Percentiles rank a stretch among this genome's conserved stretches.
These are phyloP conservation scores for Mytilinidion resinicola DNA, from an alignment of 495 filamentous ascomycete species.

Conservation along the genomic window DNA sequence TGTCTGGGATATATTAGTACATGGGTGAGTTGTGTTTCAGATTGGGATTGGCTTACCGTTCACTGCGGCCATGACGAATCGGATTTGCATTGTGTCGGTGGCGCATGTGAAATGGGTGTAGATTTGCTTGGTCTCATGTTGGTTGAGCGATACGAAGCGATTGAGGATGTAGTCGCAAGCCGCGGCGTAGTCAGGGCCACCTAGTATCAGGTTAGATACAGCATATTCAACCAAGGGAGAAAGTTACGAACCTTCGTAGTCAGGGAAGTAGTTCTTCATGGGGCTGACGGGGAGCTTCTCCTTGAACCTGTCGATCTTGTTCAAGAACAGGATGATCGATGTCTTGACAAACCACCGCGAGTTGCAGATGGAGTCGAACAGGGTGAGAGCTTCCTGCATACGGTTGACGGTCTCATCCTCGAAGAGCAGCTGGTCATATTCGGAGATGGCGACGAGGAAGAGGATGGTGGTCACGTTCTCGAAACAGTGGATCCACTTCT, in stretches of 20 bases:
- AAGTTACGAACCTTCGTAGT: slow-evolving; percentile 53
- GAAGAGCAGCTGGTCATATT: slow-evolving; percentile 93
- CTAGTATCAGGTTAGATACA: slow-evolving; percentile 28
- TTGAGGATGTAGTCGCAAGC: slow-evolving; percentile 97
- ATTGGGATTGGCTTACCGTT: slow-evolving; percentile 63
- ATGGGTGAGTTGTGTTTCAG: neutral
- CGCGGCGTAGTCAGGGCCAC: slow-evolving; percentile 82
- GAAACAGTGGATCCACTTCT: slow-evolving; percentile 99
- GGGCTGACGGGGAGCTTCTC: slow-evolving; percentile 73
- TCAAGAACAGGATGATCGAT: slow-evolving; percentile 93
- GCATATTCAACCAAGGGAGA: neutral
- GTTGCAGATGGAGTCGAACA: slow-evolving; percentile 96
- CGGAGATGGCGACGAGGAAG: slow-evolving; percentile 92
- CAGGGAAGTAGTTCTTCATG: slow-evolving; percentile 86
- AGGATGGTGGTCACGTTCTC: slow-evolving; percentile 91
- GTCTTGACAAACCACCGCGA: slow-evolving; percentile 97
- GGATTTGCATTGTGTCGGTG: slow-evolving; percentile 91
- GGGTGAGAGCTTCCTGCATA: slow-evolving; percentile 99
- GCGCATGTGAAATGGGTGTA: slow-evolving; percentile 99
- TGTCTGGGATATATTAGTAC: slow-evolving; percentile 54
- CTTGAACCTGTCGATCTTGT: slow-evolving; percentile 98
- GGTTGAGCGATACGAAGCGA: slow-evolving; percentile 94
- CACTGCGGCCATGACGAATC: slow-evolving; percentile 99
- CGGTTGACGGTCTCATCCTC: slow-evolving; percentile 98
- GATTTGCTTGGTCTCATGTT: slow-evolving; percentile 99